phyloP scores from a whole-genome alignment of 441 rosid species.

The Bruguiera hainesii region DNA sequence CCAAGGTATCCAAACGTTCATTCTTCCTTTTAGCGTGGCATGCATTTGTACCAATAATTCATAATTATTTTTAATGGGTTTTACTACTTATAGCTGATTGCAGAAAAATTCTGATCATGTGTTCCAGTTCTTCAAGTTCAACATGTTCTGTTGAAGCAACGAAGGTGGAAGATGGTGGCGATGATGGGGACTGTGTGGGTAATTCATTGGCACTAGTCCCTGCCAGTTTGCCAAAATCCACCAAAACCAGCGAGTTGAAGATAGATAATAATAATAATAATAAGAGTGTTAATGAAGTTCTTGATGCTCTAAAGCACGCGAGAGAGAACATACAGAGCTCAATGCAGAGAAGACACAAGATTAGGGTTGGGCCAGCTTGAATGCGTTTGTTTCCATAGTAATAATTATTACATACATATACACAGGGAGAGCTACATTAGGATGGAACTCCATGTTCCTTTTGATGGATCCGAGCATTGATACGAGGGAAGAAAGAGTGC shows the following conservation, averaged over 20 bases:
- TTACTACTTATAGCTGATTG: neutral
- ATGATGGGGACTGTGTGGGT: slow-evolving; percentile 26
- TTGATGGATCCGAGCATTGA: neutral
- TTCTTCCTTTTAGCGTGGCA: neutral
- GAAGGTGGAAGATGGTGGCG: slow-evolving; percentile 12
- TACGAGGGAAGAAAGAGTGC: neutral
- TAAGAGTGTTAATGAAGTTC: slow-evolving; percentile 43
- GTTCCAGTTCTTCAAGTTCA: slow-evolving; percentile 23
- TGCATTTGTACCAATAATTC: neutral
- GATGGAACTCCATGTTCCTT: neutral
- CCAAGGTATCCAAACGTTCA: slow-evolving; percentile 22
- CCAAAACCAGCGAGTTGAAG: slow-evolving; percentile 21
- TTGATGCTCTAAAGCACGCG: slow-evolving; percentile 44
- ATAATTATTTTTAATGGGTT: neutral
- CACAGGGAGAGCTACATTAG: neutral
- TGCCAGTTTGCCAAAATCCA: slow-evolving; percentile 18
- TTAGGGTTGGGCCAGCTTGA: slow-evolving; percentile 37
- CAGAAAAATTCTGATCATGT: neutral
- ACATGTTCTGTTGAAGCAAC: slow-evolving; percentile 2
- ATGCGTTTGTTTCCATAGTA: slow-evolving; percentile 17
- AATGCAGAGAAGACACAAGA: slow-evolving; percentile 34
- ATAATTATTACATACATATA: neutral
- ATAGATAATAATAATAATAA: slow-evolving; percentile 4
- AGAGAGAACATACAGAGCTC: slow-evolving; percentile 44
- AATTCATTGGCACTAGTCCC: slow-evolving; percentile 46